Percentiles rank a stretch among this genome's conserved stretches.
These are phyloP conservation scores for Macrolepiota dolichaula DNA, from an alignment of 768 basidiomycete species.

Conservation along the genomic window DNA sequence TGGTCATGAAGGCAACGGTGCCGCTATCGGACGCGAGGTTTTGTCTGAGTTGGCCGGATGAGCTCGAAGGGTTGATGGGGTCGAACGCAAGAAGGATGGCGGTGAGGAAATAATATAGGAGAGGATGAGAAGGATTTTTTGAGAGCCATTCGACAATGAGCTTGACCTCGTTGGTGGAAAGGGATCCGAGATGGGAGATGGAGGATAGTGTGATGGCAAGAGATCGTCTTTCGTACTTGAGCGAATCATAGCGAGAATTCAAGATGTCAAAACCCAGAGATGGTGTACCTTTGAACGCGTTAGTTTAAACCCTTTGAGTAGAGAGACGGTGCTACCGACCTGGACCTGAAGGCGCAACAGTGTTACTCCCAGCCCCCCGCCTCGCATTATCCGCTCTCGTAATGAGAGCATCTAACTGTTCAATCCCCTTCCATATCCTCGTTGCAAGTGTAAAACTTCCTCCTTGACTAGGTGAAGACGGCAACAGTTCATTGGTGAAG, in stretches of 20 bases:
- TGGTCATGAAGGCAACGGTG: slow-evolving; percentile 57
- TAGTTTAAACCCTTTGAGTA: background rate
- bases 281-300: slow-evolving; percentile 34
- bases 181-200: slow-evolving; percentile 59
- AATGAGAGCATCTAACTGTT: slow-evolving; percentile 52
- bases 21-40: slow-evolving; percentile 41
- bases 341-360: slow-evolving; percentile 51
- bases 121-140: slow-evolving; percentile 59
- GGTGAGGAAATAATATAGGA: slow-evolving; percentile 67
- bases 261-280: slow-evolving; percentile 65
- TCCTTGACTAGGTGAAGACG: slow-evolving; percentile 26
- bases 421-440: slow-evolving; percentile 63
- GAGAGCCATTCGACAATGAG: slow-evolving; percentile 70
- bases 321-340: slow-evolving; percentile 35
- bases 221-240: slow-evolving; percentile 70
- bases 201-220: slow-evolving; percentile 63
- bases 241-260: slow-evolving; percentile 64
- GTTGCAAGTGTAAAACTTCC: slow-evolving; percentile 44
- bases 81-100: slow-evolving; percentile 66
- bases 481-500: slow-evolving; percentile 52
- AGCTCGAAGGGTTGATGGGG: slow-evolving; percentile 51
- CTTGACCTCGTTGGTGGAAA: slow-evolving; percentile 59
- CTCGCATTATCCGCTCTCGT: slow-evolving; percentile 51
- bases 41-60: slow-evolving; percentile 43
- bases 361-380: slow-evolving; percentile 62